Base-by-base conservation (phyloP, 139 green algal species). In the Volvox reticuliferus region DNA sequence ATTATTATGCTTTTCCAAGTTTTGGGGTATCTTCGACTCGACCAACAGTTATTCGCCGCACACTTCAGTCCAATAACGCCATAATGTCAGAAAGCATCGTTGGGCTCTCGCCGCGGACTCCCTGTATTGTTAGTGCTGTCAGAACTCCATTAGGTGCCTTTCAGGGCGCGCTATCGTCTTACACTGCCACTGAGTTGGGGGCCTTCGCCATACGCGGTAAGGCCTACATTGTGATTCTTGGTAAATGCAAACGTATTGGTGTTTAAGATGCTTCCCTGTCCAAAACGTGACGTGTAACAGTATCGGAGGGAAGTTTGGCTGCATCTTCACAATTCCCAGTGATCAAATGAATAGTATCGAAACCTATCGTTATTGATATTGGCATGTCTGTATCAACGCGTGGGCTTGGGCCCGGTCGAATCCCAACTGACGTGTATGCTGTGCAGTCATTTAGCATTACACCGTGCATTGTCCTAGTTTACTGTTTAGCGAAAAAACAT, bases 111-210 rank as follows among this genome's bases (percentile, higher is more conserved):
- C 85, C 78, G 3, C 13, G 79, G 35, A 91, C 88, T 28, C 91
- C 96, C 0, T 96, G 90, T 87, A 97, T 99, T 32, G 92, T 96
- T 0, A 82, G 94, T 5, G 95, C 93, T 0, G 96, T 91, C 0
- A 86, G 97, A 22, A 99, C 96, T 16, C 96, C 97, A 0, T 32
- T 94, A 97, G 85, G 97, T 1, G 83, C 84, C 17, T 98, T 99
- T 44, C 92, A 96, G 79, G 97, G 97, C 21, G 76, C 89, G 0
- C 91, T 99, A 19, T 92, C 94, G 0, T 78, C 84, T 0, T 86
- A 98, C 13, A 93, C 95, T 19, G 97, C 97, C 28, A 94, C 95
- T 18, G 89, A 97, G n/a, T 93, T 99, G 13, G 97, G 97, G 0
- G 77, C 88, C 3, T 32, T 96, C 1, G 97, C 96, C 17, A 99